phyloP scores from a whole-genome alignment of 2,329 filamentous ascomycete genomes.

The Aspergillus sergii region DNA sequence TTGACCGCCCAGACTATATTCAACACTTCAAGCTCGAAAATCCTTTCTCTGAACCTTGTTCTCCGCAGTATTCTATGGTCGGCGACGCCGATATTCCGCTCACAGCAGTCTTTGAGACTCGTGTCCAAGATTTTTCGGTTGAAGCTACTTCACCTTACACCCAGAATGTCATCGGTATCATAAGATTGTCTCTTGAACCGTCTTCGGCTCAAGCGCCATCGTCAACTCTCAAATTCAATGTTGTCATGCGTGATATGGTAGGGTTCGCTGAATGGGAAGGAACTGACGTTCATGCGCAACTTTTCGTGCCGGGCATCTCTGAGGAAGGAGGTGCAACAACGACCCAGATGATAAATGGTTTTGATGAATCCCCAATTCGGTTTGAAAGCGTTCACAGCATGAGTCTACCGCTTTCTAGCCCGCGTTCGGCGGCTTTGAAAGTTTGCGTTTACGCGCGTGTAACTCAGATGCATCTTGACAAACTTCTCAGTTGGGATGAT shows the following conservation, averaged over 20 bases:
- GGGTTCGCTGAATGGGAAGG: conserved; percentile 96
- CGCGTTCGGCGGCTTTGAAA: conserved; percentile 73
- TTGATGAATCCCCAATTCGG: conserved; percentile 87
- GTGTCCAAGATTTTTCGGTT: conserved; percentile 89
- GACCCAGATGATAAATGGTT: conserved; percentile 90
- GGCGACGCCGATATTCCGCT: conserved; percentile 93
- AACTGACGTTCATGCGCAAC: conserved; percentile 90
- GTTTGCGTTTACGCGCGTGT: conserved; percentile 91
- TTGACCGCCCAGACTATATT: conserved; percentile 91
- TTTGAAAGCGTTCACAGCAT: conserved; percentile 99
- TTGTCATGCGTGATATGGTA: conserved; percentile 94
- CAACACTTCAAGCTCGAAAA: conserved; percentile 92
- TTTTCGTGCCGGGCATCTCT: conserved; percentile 91
- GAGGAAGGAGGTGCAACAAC: conserved; percentile 91
- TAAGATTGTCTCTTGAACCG: conserved; percentile 88
- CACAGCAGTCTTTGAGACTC: conserved; percentile 87
- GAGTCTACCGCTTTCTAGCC: conserved; percentile 81
- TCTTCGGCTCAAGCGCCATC: conserved; percentile 90
- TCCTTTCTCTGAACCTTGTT: conserved; percentile 86
- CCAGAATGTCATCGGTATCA: conserved; percentile 83
- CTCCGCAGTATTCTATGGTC: conserved; percentile 88
- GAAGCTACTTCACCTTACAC: conserved; percentile 94
- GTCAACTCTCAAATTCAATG: conserved; percentile 94
- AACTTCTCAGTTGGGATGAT: conserved; percentile 97
- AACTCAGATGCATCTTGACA: conserved; percentile 92